Conservation (phyloP, 176 grass and related monocot species). For the Eleusine coracana region DNA sequence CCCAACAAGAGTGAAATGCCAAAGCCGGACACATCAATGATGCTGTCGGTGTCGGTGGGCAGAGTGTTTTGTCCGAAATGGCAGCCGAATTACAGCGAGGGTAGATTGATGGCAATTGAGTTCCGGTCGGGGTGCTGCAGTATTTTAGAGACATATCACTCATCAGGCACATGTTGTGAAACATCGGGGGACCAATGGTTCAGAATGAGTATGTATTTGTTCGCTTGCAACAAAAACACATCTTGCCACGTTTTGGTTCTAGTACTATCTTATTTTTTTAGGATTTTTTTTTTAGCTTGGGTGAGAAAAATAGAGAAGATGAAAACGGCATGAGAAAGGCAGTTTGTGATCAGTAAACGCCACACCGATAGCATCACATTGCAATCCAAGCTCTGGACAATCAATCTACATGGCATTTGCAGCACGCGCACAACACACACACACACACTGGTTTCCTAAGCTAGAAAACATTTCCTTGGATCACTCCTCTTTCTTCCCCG, state of each 20-base stretch:
- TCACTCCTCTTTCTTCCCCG: slow-evolving; percentile 51
- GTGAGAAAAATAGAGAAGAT: too few species aligned
- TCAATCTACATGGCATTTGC: slow-evolving; percentile 28
- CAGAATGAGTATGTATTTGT: not conserved
- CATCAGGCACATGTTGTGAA: not conserved
- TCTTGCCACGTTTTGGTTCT: too few species aligned
- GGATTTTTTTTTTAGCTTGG: too few species aligned
- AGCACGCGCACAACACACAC: slow-evolving; percentile 28
- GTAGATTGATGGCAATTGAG: not conserved
- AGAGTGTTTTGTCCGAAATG: not conserved
- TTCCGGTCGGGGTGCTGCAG: not conserved
- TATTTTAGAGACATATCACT: not conserved
- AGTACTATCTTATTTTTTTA: too few species aligned
- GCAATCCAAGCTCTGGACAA: slow-evolving; percentile 51
- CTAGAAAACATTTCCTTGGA: slow-evolving; percentile 30
- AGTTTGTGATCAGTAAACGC: slow-evolving; percentile 38
- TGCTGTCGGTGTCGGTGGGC: slow-evolving; percentile 32
- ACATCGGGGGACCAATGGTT: not conserved
- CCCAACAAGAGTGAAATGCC: not conserved
- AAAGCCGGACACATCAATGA: slow-evolving; percentile 7
- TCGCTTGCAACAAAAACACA: not conserved
- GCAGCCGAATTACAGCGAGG: not conserved
- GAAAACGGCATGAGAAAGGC: not conserved
- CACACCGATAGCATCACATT: slow-evolving; percentile 40
- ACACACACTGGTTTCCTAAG: slow-evolving; percentile 12